Base-by-base conservation (phyloP, 1,284 basidiomycete genomes). In the Polyporus tsugae region DNA sequence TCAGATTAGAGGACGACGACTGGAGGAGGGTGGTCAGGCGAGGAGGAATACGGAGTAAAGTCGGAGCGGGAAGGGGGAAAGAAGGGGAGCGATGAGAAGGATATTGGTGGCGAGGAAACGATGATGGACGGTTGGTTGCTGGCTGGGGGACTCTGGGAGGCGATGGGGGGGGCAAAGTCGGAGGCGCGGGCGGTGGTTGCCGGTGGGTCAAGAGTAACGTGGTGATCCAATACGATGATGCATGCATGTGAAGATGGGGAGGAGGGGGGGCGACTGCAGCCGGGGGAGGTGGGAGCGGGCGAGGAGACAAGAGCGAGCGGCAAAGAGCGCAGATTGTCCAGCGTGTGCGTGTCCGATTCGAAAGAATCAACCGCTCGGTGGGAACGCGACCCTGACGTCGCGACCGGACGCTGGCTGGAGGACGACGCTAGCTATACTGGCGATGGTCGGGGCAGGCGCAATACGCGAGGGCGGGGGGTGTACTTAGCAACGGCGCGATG, bases 51-150 rank as follows among this genome's bases (percentile, higher is more conserved):
- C 61, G 61, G 61, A 22, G 33, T 46, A 52, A 62, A 62, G 46
- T 62, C 61, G 61, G 61, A 62, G 61, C 44, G 44, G 29, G 46
- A 52, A 49, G 52, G 6, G 17, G 29, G 46, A 44, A 25, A 44
- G 19, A 41, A 36, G 19, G 58, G 35, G 22, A 39, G 22, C 38
- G 58, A 41, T 39, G 58, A 25, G 38, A 22, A 13, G 36, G 58
- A 19, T 5, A 9, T 17, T 38, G 29, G 41, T 46, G 60, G 29
- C 25, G 60, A 62, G 44, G 44, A 39, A 41, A 62, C 42, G 36
- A 53, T 42, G 58, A 41, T 62, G 61, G 61, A 53, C 41, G 59
- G 41, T 42, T 60, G 25, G 38, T 60, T 25, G 38, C 39, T 59
- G 57, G 59, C n/a, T n/a, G 17, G 11, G 7, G 59, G 29, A 29